Conservation (phyloP, 352 stramenopile species). For the Pythium scleroteichum region DNA sequence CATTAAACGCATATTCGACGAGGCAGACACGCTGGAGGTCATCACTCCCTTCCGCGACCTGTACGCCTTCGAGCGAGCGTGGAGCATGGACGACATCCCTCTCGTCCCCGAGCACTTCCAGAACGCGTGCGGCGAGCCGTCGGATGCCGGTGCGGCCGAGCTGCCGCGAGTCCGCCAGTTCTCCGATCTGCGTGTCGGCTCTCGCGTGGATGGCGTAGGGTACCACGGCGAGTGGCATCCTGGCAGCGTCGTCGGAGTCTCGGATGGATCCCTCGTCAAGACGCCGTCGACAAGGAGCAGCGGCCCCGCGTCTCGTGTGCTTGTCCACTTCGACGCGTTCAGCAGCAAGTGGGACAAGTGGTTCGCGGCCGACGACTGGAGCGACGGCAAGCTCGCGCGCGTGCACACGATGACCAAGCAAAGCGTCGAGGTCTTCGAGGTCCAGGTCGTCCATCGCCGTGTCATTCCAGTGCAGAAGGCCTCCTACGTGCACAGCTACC, state of each 20-base stretch:
- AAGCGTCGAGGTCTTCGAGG: slow-evolving; percentile 67
- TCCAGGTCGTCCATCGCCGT: slow-evolving; percentile 72
- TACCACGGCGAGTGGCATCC: slow-evolving; percentile 61
- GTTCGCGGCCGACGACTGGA: slow-evolving; percentile 62
- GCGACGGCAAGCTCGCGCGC: slow-evolving; percentile 46
- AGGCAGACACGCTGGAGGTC: slow-evolving; percentile 55
- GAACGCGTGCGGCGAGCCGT: background rate
- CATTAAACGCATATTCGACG: slow-evolving; percentile 76
- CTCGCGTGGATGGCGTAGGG: slow-evolving; percentile 57
- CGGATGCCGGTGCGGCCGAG: background rate
- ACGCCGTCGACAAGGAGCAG: background rate
- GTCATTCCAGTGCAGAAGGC: slow-evolving; percentile 23
- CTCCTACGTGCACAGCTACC: slow-evolving; percentile 15
- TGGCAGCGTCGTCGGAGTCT: slow-evolving; percentile 49
- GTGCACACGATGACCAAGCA: slow-evolving; percentile 42
- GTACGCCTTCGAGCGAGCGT: slow-evolving; percentile 69
- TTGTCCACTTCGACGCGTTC: slow-evolving; percentile 74
- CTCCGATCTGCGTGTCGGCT: slow-evolving; percentile 49
- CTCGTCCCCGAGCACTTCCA: slow-evolving; percentile 27
- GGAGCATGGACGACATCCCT: slow-evolving; percentile 62
- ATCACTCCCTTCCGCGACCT: slow-evolving; percentile 41
- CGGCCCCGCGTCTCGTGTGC: slow-evolving; percentile 17
- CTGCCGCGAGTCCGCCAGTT: slow-evolving; percentile 28
- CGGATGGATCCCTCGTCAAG: slow-evolving; percentile 17
- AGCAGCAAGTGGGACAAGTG: slow-evolving; percentile 76